Evolutionary conservation across 2,329 filamentous ascomycete genomes (phyloP).

Genomic region (Penicillium polonicum): DNA sequence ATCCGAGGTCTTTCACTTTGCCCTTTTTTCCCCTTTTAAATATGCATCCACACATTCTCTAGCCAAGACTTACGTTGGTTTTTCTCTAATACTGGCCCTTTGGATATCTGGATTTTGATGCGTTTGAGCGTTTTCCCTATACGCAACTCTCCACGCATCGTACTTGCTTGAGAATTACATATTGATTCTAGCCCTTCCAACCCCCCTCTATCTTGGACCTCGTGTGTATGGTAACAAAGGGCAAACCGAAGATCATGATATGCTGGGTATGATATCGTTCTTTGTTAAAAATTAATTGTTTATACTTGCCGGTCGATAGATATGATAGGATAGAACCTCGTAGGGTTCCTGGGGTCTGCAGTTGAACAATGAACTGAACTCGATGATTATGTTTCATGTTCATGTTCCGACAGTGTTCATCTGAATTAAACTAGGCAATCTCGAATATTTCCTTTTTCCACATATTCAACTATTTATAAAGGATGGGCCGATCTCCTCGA

Average conservation of each 20-base stretch:
- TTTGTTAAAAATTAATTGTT: slow-evolving; percentile 1
- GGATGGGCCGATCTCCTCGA: not conserved
- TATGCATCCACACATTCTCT: slow-evolving; percentile 4
- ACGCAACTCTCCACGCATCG: slow-evolving; percentile 9
- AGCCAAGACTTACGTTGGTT: not conserved
- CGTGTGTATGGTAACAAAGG: not conserved
- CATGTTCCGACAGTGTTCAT: not conserved
- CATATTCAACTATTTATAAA: not conserved
- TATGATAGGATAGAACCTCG: not conserved
- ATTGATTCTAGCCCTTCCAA: slow-evolving; percentile 16
- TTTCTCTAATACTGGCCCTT: slow-evolving; percentile 2
- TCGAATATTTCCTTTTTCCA: not conserved
- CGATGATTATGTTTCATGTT: not conserved
- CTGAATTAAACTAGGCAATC: no score
- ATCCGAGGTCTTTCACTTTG: slow-evolving; percentile 11
- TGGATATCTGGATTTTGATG: slow-evolving; percentile 13
- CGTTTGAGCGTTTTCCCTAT: slow-evolving; percentile 22
- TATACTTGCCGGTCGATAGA: not conserved
- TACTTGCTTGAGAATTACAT: slow-evolving; percentile 2
- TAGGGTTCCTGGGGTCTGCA: not conserved
- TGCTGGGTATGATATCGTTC: not conserved
- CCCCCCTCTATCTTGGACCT: not conserved
- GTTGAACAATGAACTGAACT: slow-evolving; percentile 4
- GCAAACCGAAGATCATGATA: not conserved
- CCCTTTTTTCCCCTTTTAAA: not conserved